Conservation (phyloP, 768 basidiomycete genomes). For the Hericium coralloides region DNA sequence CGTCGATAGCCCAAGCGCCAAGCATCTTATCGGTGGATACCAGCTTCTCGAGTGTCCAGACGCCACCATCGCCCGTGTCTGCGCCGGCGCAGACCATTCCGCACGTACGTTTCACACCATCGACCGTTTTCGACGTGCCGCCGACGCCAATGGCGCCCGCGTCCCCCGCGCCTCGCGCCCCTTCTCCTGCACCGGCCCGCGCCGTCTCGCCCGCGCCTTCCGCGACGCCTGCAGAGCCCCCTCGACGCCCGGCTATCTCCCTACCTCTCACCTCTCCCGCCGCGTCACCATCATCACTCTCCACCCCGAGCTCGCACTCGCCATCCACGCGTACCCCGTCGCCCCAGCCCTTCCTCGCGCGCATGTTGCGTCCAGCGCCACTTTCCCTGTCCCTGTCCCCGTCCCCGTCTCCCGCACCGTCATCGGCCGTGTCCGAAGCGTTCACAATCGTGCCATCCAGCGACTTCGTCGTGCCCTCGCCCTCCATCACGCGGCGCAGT, state of each 20-base stretch:
- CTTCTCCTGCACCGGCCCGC: background rate
- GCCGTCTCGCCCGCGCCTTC: background rate
- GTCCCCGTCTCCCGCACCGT: background rate
- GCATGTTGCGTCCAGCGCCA: background rate
- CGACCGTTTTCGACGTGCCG: constrained; percentile 2
- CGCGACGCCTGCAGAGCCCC: background rate
- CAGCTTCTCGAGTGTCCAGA: background rate
- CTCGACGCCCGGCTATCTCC: constrained; percentile 3
- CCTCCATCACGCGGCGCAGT: background rate
- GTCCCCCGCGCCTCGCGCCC: background rate
- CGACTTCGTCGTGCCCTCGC: constrained; percentile 7
- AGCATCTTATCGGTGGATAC: background rate
- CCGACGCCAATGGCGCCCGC: background rate
- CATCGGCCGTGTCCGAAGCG: constrained; percentile 5
- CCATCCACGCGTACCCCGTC: background rate
- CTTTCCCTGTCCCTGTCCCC: constrained; percentile 1
- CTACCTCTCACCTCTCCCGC: background rate
- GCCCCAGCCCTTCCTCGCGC: constrained; percentile 2
- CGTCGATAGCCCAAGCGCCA: background rate
- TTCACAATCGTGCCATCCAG: constrained; percentile 9
- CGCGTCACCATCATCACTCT: background rate
- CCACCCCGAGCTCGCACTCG: background rate
- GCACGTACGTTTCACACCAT: constrained; percentile 9
- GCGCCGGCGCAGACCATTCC: background rate
- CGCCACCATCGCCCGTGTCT: background rate